Percentiles rank a stretch among this genome's conserved stretches.
Conservation (phyloP, 495 filamentous ascomycete species). For the Talaromyces thailandensis region DNA sequence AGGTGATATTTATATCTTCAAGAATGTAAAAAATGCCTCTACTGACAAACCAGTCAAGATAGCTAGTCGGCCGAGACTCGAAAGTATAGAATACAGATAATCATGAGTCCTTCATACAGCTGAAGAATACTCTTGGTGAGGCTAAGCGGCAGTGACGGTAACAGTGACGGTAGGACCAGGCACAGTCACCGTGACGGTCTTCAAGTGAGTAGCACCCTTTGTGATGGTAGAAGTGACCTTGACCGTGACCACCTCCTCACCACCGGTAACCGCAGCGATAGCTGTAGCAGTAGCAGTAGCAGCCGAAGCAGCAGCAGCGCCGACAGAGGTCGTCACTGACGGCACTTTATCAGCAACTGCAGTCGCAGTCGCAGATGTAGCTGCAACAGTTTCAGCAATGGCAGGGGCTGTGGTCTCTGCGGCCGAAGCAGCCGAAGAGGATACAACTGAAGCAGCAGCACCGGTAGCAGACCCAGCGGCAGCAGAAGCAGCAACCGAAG, state of each 20-base stretch:
- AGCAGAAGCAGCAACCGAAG: neutral
- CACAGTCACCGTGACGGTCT: neutral
- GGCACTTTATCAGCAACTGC: neutral
- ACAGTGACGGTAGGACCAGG: neutral
- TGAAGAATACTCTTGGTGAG: neutral
- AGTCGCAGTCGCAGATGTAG: neutral
- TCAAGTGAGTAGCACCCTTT: neutral
- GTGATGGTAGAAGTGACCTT: neutral
- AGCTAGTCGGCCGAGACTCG: neutral
- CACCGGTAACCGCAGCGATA: neutral
- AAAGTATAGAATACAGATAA: neutral
- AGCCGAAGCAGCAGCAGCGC: neutral
- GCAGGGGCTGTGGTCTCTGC: too few species aligned
- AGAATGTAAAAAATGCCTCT: neutral
- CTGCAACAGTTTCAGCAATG: neutral
- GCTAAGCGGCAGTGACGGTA: neutral
- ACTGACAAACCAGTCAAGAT: neutral
- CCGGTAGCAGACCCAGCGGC: neutral
- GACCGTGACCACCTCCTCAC: neutral
- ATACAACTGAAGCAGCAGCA: neutral
- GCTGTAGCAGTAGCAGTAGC: neutral
- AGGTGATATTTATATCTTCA: neutral
- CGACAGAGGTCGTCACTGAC: neutral
- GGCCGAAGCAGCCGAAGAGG: too few species aligned
- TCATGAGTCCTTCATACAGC: neutral